These are phyloP conservation scores for Chlamydomonas incerta DNA, from an alignment of 139 green algal species.

Conservation along the genomic window DNA sequence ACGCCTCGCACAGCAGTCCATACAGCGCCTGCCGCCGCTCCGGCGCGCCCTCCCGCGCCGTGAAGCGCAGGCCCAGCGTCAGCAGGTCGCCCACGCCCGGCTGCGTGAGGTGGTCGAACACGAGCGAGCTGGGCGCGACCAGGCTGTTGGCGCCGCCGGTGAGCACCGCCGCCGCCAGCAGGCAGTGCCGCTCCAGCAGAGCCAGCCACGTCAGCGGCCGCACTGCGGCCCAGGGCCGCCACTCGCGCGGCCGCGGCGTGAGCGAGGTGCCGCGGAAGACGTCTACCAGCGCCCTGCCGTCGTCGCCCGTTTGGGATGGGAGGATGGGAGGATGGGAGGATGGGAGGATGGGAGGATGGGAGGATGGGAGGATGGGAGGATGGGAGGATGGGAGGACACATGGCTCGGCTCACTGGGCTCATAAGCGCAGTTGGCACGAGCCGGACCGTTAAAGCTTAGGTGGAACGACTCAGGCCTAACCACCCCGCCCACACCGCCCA, in stretches of 20 bases:
- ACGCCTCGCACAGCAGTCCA: background rate
- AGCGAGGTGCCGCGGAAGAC: background rate
- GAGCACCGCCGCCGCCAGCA: slow-evolving; percentile 1
- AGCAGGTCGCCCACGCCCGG: background rate
- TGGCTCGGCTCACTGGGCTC: too few relatives aligned
- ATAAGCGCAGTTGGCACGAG: too few relatives aligned
- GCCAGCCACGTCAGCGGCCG: slow-evolving; percentile 1
- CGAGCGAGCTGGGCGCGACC: background rate
- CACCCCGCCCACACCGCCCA: too few relatives aligned
- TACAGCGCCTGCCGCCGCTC: background rate
- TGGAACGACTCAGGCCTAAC: background rate
- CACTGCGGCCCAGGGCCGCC: slow-evolving; percentile 6
- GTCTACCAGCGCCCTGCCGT: background rate
- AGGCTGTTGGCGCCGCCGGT: background rate
- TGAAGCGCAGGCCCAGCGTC: background rate
- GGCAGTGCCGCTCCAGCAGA: background rate
- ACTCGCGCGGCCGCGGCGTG: background rate
- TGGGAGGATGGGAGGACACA: too few relatives aligned
- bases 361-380: too few relatives aligned
- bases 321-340: too few relatives aligned
- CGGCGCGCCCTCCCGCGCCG: background rate
- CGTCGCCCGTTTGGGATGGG: too few relatives aligned
- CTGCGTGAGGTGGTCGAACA: slow-evolving; percentile 23
- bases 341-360: too few relatives aligned
- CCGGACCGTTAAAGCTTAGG: background rate